Evolutionary conservation across 2,329 filamentous ascomycete genomes (phyloP), one percentile per base, ranked within the genome.

Genomic region (Xylariaceae sp.): DNA sequence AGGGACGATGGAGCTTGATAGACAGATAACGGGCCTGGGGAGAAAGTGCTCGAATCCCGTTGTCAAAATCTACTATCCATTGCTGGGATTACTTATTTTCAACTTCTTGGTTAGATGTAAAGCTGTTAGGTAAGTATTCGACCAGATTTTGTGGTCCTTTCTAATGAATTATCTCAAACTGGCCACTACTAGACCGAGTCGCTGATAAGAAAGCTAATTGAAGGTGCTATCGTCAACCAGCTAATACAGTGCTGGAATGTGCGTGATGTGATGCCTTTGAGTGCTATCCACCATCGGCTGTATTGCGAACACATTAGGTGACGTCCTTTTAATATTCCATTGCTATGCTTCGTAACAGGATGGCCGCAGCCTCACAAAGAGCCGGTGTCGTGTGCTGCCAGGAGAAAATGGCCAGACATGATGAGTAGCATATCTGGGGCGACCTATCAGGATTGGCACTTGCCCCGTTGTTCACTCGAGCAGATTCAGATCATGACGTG

Each of bases 401-500:
- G 14, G 12, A 29, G 26, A 16, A 24, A 29, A 29, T 8, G 17
- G 24, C 17, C 16, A 29, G 24, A n/a, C 37, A 34, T 55, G 39
- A 45, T 45, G 33, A 44, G 26, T 34, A 46, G 31, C 24, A 45
- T 28, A 8, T 7, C 21, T 24, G 34, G 24, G 33, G 26, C 28
- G 33, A 34, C 46, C 31, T 47, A 24, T 34, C 48, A 34, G 28
- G 31, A 50, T 45, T 23, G 16, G 31, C 43, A 14, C 16, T 46
- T 33, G n/a, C 34, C 26, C 43, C 33, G 16, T 31, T 14, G 19
- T 47, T 40, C 14, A 34, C 29, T 50, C 28, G 14, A 51, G 33
- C 40, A 51, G 36, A 46, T 59, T n/a, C 51, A 51, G 45, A 47
- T 56, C 52, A 56, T 40, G 24, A 33, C 24, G 28, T 23, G 23